Conservation (phyloP, 2,329 filamentous ascomycete species). For the Stagonosporopsis chrysanthemi region DNA sequence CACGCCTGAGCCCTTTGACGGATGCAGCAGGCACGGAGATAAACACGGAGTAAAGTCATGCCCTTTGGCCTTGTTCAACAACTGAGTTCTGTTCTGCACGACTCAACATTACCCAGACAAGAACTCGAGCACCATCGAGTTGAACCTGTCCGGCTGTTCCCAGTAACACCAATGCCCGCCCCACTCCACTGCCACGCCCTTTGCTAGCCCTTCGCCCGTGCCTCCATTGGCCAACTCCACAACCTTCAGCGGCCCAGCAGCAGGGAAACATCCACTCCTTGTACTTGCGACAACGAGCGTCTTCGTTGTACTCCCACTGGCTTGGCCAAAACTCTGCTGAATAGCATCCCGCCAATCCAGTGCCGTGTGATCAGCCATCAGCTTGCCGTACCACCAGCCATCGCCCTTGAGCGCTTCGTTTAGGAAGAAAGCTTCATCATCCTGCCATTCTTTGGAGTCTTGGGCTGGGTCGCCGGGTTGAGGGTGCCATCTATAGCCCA, state of each 20-base stretch:
- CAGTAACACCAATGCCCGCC: conserved; percentile 46
- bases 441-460: conserved; percentile 25
- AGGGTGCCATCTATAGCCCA: conserved; percentile 35
- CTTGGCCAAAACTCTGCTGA: conserved; percentile 27
- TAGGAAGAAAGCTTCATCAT: conserved; percentile 38
- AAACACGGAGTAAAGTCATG: background rate
- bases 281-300: conserved; percentile 37
- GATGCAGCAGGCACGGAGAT: conserved; percentile 2
- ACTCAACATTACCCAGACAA: background rate
- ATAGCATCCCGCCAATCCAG: conserved; percentile 38
- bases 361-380: conserved; percentile 42
- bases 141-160: conserved; percentile 38
- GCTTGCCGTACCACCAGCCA: conserved; percentile 39
- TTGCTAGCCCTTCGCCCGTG: conserved; percentile 17
- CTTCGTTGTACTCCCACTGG: conserved; percentile 24
- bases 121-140: conserved; percentile 28
- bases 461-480: conserved; percentile 21
- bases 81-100: background rate
- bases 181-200: conserved; percentile 31
- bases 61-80: background rate
- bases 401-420: conserved; percentile 34
- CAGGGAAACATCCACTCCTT: conserved; percentile 41
- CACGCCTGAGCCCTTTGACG: background rate
- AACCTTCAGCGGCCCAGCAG: conserved; percentile 33
- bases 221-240: conserved; percentile 31